These are phyloP conservation scores for Alternaria brassicae DNA, from an alignment of 2,329 filamentous ascomycete genomes.

Conservation along the genomic window DNA sequence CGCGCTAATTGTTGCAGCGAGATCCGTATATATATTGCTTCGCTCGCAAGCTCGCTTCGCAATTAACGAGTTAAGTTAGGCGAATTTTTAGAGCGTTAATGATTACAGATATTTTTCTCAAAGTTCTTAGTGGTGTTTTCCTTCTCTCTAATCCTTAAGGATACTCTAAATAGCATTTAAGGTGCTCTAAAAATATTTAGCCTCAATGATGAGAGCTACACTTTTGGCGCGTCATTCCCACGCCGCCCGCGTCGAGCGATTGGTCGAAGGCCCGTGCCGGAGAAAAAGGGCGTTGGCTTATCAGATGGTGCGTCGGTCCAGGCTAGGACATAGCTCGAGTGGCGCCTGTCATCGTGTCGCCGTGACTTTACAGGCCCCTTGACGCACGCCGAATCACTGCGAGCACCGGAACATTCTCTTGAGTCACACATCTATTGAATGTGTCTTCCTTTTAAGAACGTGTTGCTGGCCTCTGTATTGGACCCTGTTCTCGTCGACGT, in stretches of 20 bases:
- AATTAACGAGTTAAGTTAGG: too few species aligned
- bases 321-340: constrained; percentile 12
- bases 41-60: too few species aligned
- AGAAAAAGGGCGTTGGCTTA: constrained; percentile 24
- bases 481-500: constrained; percentile 16
- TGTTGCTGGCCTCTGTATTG: constrained; percentile 12
- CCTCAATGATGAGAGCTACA: constrained; percentile 12
- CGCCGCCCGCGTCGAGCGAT: constrained; percentile 9
- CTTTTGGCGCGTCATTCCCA: constrained; percentile 25
- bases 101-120: too few species aligned
- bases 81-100: too few species aligned
- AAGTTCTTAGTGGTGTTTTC: too few species aligned
- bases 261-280: constrained; percentile 1
- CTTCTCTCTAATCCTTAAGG: too few species aligned
- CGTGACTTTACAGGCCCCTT: constrained; percentile 7
- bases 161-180: too few species aligned
- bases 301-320: constrained; percentile 27
- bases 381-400: constrained; percentile 11
- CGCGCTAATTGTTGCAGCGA: too few species aligned
- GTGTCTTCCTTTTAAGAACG: constrained; percentile 32
- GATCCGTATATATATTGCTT: too few species aligned
- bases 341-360: constrained; percentile 17
- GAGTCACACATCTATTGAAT: constrained; percentile 19
- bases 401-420: constrained; percentile 9
- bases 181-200: too few species aligned